Evolutionary conservation across 2,329 filamentous ascomycete genomes (phyloP).

Genomic region (Pseudogymnoascus sp.): DNA sequence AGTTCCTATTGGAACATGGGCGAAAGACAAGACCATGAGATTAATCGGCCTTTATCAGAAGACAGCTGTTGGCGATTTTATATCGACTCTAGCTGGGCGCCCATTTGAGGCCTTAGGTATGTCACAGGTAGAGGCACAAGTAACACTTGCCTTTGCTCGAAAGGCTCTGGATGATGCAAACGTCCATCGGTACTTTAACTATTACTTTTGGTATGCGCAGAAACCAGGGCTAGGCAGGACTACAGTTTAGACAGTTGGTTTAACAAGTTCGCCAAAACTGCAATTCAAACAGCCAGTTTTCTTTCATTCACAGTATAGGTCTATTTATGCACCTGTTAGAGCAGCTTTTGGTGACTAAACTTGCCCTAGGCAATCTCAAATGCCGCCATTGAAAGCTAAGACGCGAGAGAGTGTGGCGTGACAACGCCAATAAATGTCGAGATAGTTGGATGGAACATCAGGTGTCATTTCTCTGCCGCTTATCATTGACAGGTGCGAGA

Average conservation of each 20-base stretch:
- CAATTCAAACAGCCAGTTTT: not conserved
- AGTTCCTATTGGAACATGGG: slow-evolving; percentile 49
- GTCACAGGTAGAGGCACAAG: not conserved
- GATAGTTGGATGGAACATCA: no score
- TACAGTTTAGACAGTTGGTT: not conserved
- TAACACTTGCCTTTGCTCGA: not conserved
- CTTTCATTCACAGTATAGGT: not conserved
- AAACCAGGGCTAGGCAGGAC: slow-evolving; percentile 27
- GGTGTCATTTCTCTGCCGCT: no score
- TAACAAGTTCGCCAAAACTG: not conserved
- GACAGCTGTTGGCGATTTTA: slow-evolving; percentile 12
- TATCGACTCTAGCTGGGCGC: slow-evolving; percentile 1
- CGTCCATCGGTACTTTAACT: slow-evolving; percentile 27
- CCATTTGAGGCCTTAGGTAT: slow-evolving; percentile 9
- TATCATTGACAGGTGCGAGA: no score
- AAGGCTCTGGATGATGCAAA: not conserved
- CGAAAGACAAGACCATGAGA: slow-evolving; percentile 31
- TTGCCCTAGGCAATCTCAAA: no score
- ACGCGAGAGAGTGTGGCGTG: no score
- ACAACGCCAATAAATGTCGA: no score
- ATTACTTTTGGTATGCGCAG: slow-evolving; percentile 38
- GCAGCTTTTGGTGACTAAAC: no score
- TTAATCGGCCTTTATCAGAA: slow-evolving; percentile 18
- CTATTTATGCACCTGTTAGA: no score
- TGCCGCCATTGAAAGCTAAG: no score